phyloP scores from a whole-genome alignment of 345 rosid genomes.

The Brassica incana region DNA sequence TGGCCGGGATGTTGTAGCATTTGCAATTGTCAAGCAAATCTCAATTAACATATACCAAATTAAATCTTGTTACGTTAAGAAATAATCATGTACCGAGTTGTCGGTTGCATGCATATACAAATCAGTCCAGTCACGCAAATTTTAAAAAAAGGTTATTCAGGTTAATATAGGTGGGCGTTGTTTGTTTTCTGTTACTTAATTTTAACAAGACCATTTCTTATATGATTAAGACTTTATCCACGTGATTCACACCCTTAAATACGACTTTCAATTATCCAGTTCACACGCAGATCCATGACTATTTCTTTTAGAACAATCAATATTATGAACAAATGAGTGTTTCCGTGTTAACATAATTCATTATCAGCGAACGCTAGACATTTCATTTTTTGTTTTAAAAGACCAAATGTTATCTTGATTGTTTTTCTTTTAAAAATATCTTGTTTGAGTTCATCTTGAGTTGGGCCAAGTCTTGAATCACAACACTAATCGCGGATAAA shows the following conservation, averaged over 20 bases:
- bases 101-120: not conserved
- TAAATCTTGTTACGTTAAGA: not conserved
- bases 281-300: constrained; percentile 5
- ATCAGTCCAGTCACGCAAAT: not conserved
- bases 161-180: not conserved
- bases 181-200: not conserved
- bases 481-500: not conserved
- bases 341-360: not conserved
- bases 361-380: not conserved
- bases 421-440: not conserved
- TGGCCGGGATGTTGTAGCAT: not conserved
- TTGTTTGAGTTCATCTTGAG: not conserved
- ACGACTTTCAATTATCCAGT: constrained; percentile 17
- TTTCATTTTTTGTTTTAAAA: not conserved
- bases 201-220: constrained; percentile 21
- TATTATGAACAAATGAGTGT: not conserved
- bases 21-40: not conserved
- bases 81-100: not conserved
- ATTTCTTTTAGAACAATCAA: not conserved
- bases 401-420: not conserved
- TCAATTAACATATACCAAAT: not conserved
- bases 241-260: constrained; percentile 30
- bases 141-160: not conserved
- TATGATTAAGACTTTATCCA: constrained; percentile 26
- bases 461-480: not conserved